A percentile compares a stretch with the other conserved stretches of the same genome.
Evolutionary conservation across 1,284 basidiomycete species (phyloP).

Genomic region (Trichosporon ovoides): DNA sequence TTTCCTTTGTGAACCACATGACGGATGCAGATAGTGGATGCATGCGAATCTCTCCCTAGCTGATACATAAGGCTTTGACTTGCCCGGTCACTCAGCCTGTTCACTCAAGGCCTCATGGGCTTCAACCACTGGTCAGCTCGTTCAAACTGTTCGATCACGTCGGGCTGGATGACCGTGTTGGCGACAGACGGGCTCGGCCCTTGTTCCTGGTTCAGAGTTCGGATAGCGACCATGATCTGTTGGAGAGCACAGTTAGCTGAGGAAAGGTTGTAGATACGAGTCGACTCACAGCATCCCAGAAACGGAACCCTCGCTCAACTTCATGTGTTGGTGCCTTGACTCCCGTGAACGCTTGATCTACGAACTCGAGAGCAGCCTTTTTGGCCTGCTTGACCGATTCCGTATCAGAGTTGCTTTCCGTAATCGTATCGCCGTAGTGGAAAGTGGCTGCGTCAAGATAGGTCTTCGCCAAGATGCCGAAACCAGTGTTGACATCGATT

Average conservation of each 20-base stretch:
- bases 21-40: not conserved
- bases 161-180: slow-evolving; percentile 37
- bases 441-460: slow-evolving; percentile 82
- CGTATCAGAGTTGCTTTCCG: slow-evolving; percentile 55
- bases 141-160: slow-evolving; percentile 90
- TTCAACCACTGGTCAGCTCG: slow-evolving; percentile 86
- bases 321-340: slow-evolving; percentile 81
- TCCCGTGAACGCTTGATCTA: slow-evolving; percentile 86
- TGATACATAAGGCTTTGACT: not conserved
- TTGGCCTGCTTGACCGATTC: slow-evolving; percentile 78
- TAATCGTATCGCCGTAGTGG: slow-evolving; percentile 69
- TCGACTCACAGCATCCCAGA: slow-evolving; percentile 91
- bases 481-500: slow-evolving; percentile 92
- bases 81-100: not conserved
- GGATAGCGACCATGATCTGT: slow-evolving; percentile 80
- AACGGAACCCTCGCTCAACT: slow-evolving; percentile 91
- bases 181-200: slow-evolving; percentile 62
- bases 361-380: slow-evolving; percentile 77
- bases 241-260: slow-evolving; percentile 20
- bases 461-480: slow-evolving; percentile 94
- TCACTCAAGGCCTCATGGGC: slow-evolving; percentile 72
- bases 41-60: not conserved
- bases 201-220: slow-evolving; percentile 72
- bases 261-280: slow-evolving; percentile 31
- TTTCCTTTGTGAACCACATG: not conserved